phyloP scores from a whole-genome alignment of 495 filamentous ascomycete genomes.

The Trichocladium uniseriatum region DNA sequence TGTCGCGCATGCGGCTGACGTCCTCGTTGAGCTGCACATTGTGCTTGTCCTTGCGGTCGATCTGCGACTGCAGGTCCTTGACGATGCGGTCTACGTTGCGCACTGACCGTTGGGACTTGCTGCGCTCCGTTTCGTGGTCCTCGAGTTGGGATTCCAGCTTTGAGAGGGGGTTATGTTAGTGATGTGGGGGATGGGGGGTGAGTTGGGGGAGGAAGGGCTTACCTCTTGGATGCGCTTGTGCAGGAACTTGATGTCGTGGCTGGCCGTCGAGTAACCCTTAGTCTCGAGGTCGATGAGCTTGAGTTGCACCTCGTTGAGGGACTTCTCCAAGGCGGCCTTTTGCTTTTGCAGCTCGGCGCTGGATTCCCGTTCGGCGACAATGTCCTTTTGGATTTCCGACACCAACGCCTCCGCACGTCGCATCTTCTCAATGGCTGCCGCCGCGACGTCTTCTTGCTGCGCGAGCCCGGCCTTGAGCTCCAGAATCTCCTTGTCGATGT shows the following conservation, averaged over 20 bases:
- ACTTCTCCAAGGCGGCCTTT: conserved; percentile 83
- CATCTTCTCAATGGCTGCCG: conserved; percentile 95
- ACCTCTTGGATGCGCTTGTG: conserved; percentile 95
- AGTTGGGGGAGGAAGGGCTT: conserved; percentile 26
- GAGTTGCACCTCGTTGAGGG: conserved; percentile 83
- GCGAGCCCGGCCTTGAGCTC: conserved; percentile 84
- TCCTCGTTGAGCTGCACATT: conserved; percentile 73
- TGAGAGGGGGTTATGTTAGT: conserved; percentile 14
- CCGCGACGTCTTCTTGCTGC: conserved; percentile 87
- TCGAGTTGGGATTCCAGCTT: conserved; percentile 92
- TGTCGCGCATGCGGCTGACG: conserved; percentile 72
- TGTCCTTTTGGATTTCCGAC: conserved; percentile 88
- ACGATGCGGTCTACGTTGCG: conserved; percentile 94
- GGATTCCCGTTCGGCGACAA: conserved; percentile 77
- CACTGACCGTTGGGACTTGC: conserved; percentile 70
- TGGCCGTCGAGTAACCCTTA: conserved; percentile 87
- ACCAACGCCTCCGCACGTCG: conserved; percentile 84
- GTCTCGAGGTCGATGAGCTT: conserved; percentile 89
- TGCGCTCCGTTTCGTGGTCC: conserved; percentile 65
- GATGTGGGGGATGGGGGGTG: conserved; percentile 2
- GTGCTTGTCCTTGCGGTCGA: conserved; percentile 84
- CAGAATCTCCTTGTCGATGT: conserved; percentile 78
- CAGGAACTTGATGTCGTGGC: conserved; percentile 90
- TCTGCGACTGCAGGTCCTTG: conserved; percentile 84
- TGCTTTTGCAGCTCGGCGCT: conserved; percentile 83